These are phyloP conservation scores for Tetradesmus obliquus DNA, from an alignment of 139 green algal genomes.

Conservation along the genomic window DNA sequence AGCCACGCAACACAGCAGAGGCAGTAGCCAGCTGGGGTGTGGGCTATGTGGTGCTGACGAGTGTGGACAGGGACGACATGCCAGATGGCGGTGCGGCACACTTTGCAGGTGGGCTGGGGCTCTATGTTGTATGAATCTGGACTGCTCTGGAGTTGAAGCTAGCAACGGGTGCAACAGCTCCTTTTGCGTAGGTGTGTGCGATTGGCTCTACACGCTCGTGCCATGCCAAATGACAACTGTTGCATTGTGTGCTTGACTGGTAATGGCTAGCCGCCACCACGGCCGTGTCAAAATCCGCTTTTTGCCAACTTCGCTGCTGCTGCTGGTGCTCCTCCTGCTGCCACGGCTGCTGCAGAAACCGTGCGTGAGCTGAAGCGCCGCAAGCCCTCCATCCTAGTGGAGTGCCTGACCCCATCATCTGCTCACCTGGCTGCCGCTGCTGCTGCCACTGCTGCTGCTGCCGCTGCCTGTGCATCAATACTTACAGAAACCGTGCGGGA, in stretches of 20 bases:
- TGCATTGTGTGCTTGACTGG: not conserved
- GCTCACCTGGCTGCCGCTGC: not conserved
- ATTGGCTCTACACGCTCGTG: too few relatives aligned
- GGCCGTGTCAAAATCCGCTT: too few relatives aligned
- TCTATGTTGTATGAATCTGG: too few relatives aligned
- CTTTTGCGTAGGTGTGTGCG: too few relatives aligned
- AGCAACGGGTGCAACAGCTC: too few relatives aligned
- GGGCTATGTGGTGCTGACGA: constrained; percentile 96
- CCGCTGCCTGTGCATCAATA: not conserved
- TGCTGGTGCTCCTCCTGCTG: constrained; percentile 3
- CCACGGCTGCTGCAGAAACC: constrained; percentile 59
- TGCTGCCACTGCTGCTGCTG: not conserved
- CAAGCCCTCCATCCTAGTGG: constrained; percentile 51
- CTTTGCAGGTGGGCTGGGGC: too few relatives aligned
- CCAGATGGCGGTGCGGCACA: constrained; percentile 82
- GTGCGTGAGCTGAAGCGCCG: constrained; percentile 83
- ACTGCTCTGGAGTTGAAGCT: too few relatives aligned
- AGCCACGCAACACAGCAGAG: constrained; percentile 95
- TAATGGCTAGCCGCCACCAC: too few relatives aligned
- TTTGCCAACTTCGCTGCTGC: not conserved
- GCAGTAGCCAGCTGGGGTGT: constrained; percentile 95
- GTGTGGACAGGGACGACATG: constrained; percentile 91
- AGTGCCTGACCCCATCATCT: not conserved
- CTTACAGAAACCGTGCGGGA: constrained; percentile 74
- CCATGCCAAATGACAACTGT: not conserved